Conservation (phyloP, 148 eudicot species). For the Mesembryanthemum crystallinum region DNA sequence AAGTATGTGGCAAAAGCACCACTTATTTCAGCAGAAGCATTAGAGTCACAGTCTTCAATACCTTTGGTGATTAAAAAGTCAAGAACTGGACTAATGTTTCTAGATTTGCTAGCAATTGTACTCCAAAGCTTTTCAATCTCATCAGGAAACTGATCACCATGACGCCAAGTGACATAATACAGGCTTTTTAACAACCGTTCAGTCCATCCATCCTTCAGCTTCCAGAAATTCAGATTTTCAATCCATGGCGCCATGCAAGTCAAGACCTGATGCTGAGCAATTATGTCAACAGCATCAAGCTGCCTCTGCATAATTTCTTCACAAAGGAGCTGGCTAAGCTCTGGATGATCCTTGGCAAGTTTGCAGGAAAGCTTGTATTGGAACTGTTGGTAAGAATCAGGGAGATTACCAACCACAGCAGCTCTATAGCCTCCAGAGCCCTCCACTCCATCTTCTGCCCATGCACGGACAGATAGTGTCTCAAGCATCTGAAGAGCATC, state of each 20-base stretch:
- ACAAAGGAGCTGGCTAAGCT: constrained; percentile 93
- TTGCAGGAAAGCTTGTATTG: constrained; percentile 98
- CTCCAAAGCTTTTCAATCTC: constrained; percentile 99
- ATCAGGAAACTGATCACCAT: constrained; percentile 99
- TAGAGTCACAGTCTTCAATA: constrained; percentile 98
- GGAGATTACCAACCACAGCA: constrained; percentile 98
- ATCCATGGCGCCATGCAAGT: constrained; percentile 99
- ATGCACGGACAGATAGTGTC: constrained; percentile 91
- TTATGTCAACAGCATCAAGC: constrained; percentile 98
- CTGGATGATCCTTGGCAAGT: constrained; percentile 98
- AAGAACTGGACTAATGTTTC: constrained; percentile 92
- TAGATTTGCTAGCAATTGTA: constrained; percentile 94
- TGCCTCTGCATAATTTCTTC: constrained; percentile 99
- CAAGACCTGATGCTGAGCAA: constrained; percentile 96
- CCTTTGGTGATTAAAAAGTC: constrained; percentile 97
- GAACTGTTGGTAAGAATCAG: constrained; percentile 97
- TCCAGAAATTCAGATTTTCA: constrained; percentile 97
- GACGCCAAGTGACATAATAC: constrained; percentile 97
- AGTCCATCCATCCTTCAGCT: constrained; percentile 97
- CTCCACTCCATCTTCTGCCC: constrained; percentile 95
- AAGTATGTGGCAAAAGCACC: constrained; percentile 98
- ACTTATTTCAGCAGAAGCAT: constrained; percentile 96
- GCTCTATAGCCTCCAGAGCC: constrained; percentile 93
- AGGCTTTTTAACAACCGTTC: constrained; percentile 86
- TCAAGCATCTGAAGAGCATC: constrained; percentile 99